Evolutionary conservation across 306 rosid genomes (phyloP).

Genomic region (Coriaria nepalensis): DNA sequence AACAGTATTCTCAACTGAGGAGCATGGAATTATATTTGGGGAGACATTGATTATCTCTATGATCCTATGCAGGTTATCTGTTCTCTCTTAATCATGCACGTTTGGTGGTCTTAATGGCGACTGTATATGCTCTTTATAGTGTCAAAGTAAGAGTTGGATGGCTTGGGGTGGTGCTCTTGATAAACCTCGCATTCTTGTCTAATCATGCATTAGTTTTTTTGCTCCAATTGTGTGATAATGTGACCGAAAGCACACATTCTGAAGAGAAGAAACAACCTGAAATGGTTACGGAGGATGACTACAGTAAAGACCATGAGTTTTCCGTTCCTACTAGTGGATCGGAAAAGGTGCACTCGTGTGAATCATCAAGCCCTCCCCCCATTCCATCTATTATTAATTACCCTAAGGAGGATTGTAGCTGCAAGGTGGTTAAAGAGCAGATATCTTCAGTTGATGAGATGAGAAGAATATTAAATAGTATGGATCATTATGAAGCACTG

Average conservation of each 20-base stretch:
- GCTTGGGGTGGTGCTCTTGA: slow-evolving; percentile 70
- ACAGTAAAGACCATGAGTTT: slow-evolving; percentile 55
- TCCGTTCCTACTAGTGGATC: slow-evolving; percentile 47
- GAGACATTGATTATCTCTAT: slow-evolving; percentile 1
- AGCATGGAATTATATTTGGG: too few relatives aligned
- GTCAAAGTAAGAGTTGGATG: slow-evolving; percentile 89
- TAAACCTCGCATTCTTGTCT: slow-evolving; percentile 82
- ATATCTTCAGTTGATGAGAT: slow-evolving; percentile 62
- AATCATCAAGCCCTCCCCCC: slow-evolving; percentile 51
- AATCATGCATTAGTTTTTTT: slow-evolving; percentile 58
- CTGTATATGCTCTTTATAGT: slow-evolving; percentile 61
- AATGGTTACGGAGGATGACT: slow-evolving; percentile 52
- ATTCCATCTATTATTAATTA: slow-evolving; percentile 36
- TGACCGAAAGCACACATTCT: slow-evolving; percentile 51
- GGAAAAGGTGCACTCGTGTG: slow-evolving; percentile 62
- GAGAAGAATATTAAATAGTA: slow-evolving; percentile 59
- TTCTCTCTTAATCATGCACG: slow-evolving; percentile 95
- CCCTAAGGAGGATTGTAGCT: slow-evolving; percentile 38
- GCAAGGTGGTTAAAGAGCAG: slow-evolving; percentile 43
- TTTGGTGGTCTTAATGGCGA: slow-evolving; percentile 63
- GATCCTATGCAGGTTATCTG: slow-evolving; percentile 60
- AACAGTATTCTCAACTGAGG: too few relatives aligned
- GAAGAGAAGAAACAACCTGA: slow-evolving; percentile 76
- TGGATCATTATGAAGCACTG: slow-evolving; percentile 80
- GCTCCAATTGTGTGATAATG: slow-evolving; percentile 85